A percentile compares a stretch with the other conserved stretches of the same genome.
These are phyloP conservation scores for Aspergillus sp. DNA, from an alignment of 2,329 filamentous ascomycete species.

Conservation along the genomic window DNA sequence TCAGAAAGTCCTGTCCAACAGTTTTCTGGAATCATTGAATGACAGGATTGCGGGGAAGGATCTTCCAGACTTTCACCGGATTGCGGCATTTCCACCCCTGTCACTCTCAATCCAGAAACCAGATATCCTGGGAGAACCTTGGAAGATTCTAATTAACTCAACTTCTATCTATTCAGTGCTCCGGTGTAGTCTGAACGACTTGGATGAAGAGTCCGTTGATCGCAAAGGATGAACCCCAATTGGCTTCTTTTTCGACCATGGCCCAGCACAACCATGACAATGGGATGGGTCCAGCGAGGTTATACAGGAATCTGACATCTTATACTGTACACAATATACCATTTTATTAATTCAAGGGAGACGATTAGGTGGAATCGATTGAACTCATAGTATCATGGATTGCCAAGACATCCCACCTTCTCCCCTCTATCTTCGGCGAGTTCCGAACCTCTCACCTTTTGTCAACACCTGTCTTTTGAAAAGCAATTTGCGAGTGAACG, in stretches of 20 bases:
- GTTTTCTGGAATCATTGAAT: constrained; percentile 3
- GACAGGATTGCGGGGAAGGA: constrained; percentile 24
- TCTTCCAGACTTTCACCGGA: constrained; percentile 16
- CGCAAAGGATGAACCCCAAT: not conserved
- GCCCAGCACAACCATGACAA: not conserved
- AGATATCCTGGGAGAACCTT: not conserved
- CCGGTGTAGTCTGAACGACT: not conserved
- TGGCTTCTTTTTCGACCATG: not conserved
- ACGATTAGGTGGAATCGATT: constrained; percentile 15
- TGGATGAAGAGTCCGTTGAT: not conserved
- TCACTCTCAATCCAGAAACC: constrained; percentile 9
- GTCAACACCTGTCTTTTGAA: not conserved
- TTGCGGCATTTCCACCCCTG: constrained; percentile 3
- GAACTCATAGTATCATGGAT: constrained; percentile 18
- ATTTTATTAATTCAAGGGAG: constrained; percentile 1
- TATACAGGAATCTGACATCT: not conserved
- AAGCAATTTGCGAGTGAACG: not conserved
- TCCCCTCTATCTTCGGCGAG: constrained; percentile 1
- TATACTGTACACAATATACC: not conserved
- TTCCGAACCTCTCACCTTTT: not conserved
- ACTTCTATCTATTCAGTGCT: no score
- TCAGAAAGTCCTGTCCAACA: not conserved
- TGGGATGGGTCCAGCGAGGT: not conserved
- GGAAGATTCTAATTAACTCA: not conserved
- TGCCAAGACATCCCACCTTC: constrained; percentile 27